Base-by-base conservation (phyloP, 768 basidiomycete species). In the Phlebiopsis flavidoalba region DNA sequence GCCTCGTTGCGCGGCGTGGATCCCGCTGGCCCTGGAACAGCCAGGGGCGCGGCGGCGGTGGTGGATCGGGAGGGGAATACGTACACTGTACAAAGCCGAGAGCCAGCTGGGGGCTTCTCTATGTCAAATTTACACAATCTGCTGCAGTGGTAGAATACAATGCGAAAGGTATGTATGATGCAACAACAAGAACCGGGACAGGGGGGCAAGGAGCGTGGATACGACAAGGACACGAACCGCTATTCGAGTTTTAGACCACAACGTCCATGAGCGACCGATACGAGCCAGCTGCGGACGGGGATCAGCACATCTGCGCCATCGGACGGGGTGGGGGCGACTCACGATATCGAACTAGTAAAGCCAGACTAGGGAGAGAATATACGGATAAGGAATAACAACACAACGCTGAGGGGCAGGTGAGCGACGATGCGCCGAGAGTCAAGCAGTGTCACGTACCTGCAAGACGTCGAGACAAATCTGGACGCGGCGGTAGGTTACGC, bases 361-460 rank as follows among this genome's bases (percentile, higher is more conserved):
- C 52, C 52, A 53, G 52, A 53, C 52, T 53, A 53, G 8, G n/a
- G 52, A 51, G 35, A 36, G n/a, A n/a, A n/a, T 53, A n/a, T 53
- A 53, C 52, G 17, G 17, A 36, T 53, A 53, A 53, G 5, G 52
- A 19, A 36, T 53, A 36, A 36, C 17, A 33, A 53, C 35, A 53
- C 31, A 43, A 43, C 17, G 40, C 40, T 43, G 40, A 2, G 17
- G 12, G 8, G 40, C 40, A 43, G 11, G 10, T 43, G 8, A 43
- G 40, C 40, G 8, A 43, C 40, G 10, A 17, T 43, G 12, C 10
- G 40, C 40, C 2, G 3, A 3, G 17, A 17, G 12, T 17, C 11
- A 3, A 43, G 40, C 4, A 8, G 8, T 10, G 10, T 12, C 17
- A 43, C 40, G 17, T 43, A 43, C 40, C 40, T 12, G 26, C 2